phyloP scores from a whole-genome alignment of 805 yeast genomes.

The Torulaspora delbrueckii region DNA sequence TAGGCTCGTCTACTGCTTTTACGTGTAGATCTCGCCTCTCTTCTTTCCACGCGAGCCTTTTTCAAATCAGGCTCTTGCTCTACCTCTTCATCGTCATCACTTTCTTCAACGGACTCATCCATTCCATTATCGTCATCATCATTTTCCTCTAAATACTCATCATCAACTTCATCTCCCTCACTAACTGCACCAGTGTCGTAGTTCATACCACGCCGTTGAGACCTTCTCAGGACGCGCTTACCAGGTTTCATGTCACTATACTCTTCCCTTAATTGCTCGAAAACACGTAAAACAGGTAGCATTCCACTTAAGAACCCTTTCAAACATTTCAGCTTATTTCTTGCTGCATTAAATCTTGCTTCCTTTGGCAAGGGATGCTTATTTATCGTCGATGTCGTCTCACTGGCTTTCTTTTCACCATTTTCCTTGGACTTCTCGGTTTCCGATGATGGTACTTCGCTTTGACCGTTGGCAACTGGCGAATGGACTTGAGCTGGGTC shows the following conservation, averaged over 20 bases:
- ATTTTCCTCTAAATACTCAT: constrained; percentile 17
- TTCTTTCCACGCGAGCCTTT: constrained; percentile 12
- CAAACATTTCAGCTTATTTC: constrained; percentile 18
- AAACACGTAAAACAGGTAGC: constrained; percentile 49
- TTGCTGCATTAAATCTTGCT: constrained; percentile 22
- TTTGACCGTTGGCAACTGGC: not conserved
- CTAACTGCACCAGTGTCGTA: constrained; percentile 17
- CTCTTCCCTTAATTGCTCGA: constrained; percentile 57
- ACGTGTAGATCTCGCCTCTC: constrained; percentile 10
- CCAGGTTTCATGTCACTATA: constrained; percentile 39
- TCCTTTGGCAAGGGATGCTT: constrained; percentile 25
- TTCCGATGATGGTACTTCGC: not conserved
- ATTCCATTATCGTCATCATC: constrained; percentile 15
- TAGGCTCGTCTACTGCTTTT: constrained; percentile 9
- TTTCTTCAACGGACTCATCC: constrained; percentile 14
- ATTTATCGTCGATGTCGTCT: constrained; percentile 9
- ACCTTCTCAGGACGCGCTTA: constrained; percentile 29
- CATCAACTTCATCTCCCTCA: constrained; percentile 15
- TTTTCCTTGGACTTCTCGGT: constrained; percentile 2
- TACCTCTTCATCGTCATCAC: constrained; percentile 12
- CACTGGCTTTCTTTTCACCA: not conserved
- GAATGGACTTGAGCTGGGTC: not conserved
- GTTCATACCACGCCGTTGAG: constrained; percentile 23
- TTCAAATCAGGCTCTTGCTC: constrained; percentile 12
- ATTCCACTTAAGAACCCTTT: constrained; percentile 22